These are phyloP conservation scores for Dioscorea alata DNA, from an alignment of 106 monocot species.

Conservation along the genomic window DNA sequence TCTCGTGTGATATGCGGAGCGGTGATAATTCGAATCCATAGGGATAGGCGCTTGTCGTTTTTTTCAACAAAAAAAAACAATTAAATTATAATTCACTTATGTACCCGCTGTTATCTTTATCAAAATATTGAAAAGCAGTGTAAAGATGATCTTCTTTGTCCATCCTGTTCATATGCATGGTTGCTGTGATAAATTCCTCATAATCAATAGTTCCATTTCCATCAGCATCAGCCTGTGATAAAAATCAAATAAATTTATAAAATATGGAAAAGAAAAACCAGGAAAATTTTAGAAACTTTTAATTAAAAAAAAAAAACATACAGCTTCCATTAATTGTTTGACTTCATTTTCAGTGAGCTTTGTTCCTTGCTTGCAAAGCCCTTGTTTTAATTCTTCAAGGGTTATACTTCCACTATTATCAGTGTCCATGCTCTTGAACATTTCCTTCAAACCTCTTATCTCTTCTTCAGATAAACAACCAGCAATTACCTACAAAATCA, in stretches of 20 bases:
- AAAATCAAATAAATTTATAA: neutral
- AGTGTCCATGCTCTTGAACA: conserved; percentile 56
- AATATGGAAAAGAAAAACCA: too few relatives aligned
- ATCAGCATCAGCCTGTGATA: conserved; percentile 78
- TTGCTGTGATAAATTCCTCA: conserved; percentile 92
- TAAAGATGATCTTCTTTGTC: conserved; percentile 87
- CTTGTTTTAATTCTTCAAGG: conserved; percentile 49
- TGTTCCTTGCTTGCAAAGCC: conserved; percentile 44
- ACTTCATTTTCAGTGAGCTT: conserved; percentile 47
- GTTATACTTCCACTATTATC: conserved; percentile 62
- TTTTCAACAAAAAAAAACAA: too few relatives aligned
- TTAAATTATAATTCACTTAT: too few relatives aligned
- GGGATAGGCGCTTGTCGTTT: too few relatives aligned
- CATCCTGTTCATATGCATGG: conserved; percentile 87
- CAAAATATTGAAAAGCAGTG: conserved; percentile 86
- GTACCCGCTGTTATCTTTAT: conserved; percentile 86
- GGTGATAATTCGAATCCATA: too few relatives aligned
- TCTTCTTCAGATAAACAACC: conserved; percentile 54
- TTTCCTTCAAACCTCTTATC: conserved; percentile 50
- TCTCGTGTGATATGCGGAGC: too few relatives aligned
- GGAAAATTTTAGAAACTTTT: too few relatives aligned
- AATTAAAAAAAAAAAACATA: conserved; percentile 4
- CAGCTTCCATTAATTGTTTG: conserved; percentile 48
- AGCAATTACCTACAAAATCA: conserved; percentile 38
- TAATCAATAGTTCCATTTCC: conserved; percentile 95